phyloP scores from a whole-genome alignment of 2,329 filamentous ascomycete genomes.

The Penicillium hesseltinei region DNA sequence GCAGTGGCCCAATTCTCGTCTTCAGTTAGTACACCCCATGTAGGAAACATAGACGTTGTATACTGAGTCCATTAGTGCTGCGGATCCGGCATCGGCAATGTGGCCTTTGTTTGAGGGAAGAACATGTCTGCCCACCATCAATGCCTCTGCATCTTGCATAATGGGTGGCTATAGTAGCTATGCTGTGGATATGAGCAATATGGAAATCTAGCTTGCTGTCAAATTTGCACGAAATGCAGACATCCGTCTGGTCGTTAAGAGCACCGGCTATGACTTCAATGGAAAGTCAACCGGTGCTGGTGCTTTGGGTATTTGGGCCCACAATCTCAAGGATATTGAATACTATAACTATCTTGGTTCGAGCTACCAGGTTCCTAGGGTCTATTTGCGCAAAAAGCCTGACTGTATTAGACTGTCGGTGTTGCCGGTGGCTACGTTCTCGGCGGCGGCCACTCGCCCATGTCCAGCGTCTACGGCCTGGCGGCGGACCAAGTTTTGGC shows the following conservation, averaged over 20 bases:
- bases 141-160: constrained; percentile 29
- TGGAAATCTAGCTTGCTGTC: constrained; percentile 37
- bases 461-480: constrained; percentile 56
- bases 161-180: constrained; percentile 35
- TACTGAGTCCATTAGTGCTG: constrained; percentile 17
- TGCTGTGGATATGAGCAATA: constrained; percentile 36
- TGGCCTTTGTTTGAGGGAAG: constrained; percentile 30
- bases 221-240: constrained; percentile 27
- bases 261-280: constrained; percentile 50
- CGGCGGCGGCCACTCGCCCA: constrained; percentile 58
- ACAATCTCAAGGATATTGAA: constrained; percentile 46
- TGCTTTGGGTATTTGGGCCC: constrained; percentile 51
- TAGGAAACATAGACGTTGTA: neutral
- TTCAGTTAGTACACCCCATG: constrained; percentile 22
- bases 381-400: neutral
- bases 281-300: constrained; percentile 50
- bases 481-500: constrained; percentile 34
- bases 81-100: constrained; percentile 27
- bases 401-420: constrained; percentile 49
- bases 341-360: constrained; percentile 41
- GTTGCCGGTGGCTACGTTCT: constrained; percentile 60
- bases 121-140: constrained; percentile 25
- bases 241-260: constrained; percentile 43
- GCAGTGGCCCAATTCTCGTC: constrained; percentile 26
- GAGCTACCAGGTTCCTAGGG: constrained; percentile 46